These are phyloP conservation scores for Stygiomarasmius scandens DNA, from an alignment of 1,284 basidiomycete species.

Conservation along the genomic window DNA sequence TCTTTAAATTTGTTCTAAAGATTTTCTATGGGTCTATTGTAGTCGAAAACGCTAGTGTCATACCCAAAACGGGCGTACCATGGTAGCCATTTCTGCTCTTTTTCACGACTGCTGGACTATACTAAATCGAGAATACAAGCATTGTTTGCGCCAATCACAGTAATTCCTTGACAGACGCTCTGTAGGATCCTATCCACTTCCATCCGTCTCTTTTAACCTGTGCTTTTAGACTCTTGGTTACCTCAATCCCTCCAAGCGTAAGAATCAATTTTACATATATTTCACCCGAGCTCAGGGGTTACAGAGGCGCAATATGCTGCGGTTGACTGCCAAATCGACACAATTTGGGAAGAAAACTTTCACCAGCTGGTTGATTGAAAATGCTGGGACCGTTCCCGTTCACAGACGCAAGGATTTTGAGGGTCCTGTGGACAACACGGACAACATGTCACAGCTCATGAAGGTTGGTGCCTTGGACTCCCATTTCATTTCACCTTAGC, in stretches of 20 bases:
- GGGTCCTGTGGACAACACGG: slow-evolving; percentile 62
- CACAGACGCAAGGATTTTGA: slow-evolving; percentile 74
- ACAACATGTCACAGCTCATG: slow-evolving; percentile 68
- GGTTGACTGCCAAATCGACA: slow-evolving; percentile 84
- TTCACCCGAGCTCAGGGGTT: neutral
- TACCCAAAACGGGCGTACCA: slow-evolving; percentile 71
- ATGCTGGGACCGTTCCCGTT: slow-evolving; percentile 81
- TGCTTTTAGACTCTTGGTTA: slow-evolving; percentile 60
- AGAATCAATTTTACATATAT: neutral
- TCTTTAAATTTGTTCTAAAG: slow-evolving; percentile 80
- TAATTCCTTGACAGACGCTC: slow-evolving; percentile 83
- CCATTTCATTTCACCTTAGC: slow-evolving; percentile 4
- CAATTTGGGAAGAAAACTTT: slow-evolving; percentile 82
- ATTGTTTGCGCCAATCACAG: slow-evolving; percentile 80
- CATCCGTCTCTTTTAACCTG: slow-evolving; percentile 12
- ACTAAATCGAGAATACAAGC: slow-evolving; percentile 21
- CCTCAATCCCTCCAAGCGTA: slow-evolving; percentile 69
- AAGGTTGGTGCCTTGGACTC: slow-evolving; percentile 44
- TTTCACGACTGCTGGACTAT: slow-evolving; percentile 1
- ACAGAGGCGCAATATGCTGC: slow-evolving; percentile 73
- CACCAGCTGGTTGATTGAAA: slow-evolving; percentile 87
- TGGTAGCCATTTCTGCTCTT: slow-evolving; percentile 47
- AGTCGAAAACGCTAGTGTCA: slow-evolving; percentile 74
- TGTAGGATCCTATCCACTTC: slow-evolving; percentile 49
- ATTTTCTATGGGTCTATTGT: slow-evolving; percentile 89